Evolutionary conservation across 2,329 filamentous ascomycete genomes (phyloP).

Genomic region (Fusarium sp.): DNA sequence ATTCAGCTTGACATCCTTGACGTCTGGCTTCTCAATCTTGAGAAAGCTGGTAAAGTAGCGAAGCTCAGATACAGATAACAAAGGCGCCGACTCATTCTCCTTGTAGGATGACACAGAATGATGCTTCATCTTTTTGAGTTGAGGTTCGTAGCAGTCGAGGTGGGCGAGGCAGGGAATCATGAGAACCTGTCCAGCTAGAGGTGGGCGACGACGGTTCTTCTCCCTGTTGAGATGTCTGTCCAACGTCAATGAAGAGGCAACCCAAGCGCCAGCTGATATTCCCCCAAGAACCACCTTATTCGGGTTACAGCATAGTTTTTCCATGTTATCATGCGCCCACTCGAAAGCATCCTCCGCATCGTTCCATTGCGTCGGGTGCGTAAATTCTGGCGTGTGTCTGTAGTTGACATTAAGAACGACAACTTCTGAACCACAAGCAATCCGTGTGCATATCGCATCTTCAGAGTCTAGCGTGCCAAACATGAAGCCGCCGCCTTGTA

Average conservation of each 20-base stretch:
- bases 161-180: conserved; percentile 59
- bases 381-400: conserved; percentile 65
- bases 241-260: conserved; percentile 54
- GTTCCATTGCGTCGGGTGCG: conserved; percentile 63
- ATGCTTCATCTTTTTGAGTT: conserved; percentile 50
- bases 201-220: conserved; percentile 25
- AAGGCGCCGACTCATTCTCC: conserved; percentile 58
- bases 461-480: conserved; percentile 65
- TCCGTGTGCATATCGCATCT: conserved; percentile 61
- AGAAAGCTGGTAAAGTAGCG: conserved; percentile 43
- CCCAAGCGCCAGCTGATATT: conserved; percentile 58
- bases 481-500: conserved; percentile 67
- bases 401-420: conserved; percentile 67
- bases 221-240: conserved; percentile 49
- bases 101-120: conserved; percentile 55
- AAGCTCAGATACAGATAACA: conserved; percentile 52
- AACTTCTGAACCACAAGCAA: conserved; percentile 54
- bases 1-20: conserved; percentile 51
- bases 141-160: conserved; percentile 34
- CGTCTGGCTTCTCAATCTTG: conserved; percentile 35
- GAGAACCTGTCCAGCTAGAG: conserved; percentile 61
- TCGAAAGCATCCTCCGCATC: conserved; percentile 65
- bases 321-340: conserved; percentile 58
- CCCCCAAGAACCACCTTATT: conserved; percentile 57
- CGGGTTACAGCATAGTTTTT: not conserved